Percentiles rank a stretch among this genome's conserved stretches.
phyloP scores from a whole-genome alignment of 2,329 filamentous ascomycete species.

The Talaromyces albobiverticillius region DNA sequence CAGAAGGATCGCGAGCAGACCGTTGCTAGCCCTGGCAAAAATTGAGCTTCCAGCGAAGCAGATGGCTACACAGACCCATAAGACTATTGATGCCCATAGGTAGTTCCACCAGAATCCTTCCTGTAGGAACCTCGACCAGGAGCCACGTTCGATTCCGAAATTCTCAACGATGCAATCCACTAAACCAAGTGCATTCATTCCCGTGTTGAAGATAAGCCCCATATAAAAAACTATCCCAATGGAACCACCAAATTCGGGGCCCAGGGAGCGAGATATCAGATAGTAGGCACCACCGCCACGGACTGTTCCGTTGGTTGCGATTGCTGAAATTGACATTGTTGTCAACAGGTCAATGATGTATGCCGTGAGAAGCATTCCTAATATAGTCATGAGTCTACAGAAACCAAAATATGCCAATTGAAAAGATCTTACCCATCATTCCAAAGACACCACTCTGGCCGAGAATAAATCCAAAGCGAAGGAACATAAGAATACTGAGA shows the following conservation, averaged over 20 bases:
- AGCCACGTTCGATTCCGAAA: conserved; percentile 58
- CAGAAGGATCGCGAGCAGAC: conserved; percentile 66
- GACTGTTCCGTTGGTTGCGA: conserved; percentile 86
- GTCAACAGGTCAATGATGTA: conserved; percentile 82
- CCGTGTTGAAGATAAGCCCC: conserved; percentile 84
- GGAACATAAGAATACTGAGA: conserved; percentile 86
- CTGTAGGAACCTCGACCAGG: conserved; percentile 59
- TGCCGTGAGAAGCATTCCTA: conserved; percentile 69
- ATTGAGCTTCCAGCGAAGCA: conserved; percentile 77
- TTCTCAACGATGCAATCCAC: conserved; percentile 79
- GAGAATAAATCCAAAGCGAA: conserved; percentile 80
- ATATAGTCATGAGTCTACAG: conserved; percentile 5
- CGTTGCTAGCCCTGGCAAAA: conserved; percentile 78
- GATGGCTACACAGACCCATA: conserved; percentile 69
- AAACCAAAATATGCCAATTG: background rate
- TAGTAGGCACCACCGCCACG: conserved; percentile 86
- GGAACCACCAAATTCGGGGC: conserved; percentile 83
- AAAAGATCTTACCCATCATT: conserved; percentile 62
- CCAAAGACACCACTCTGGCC: conserved; percentile 76
- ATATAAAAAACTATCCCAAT: conserved; percentile 87
- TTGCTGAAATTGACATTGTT: conserved; percentile 80
- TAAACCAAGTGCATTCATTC: conserved; percentile 81
- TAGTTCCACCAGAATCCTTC: conserved; percentile 76
- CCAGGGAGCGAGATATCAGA: conserved; percentile 78
- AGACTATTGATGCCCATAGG: conserved; percentile 67